Percentiles rank a stretch among this genome's conserved stretches.
Evolutionary conservation across 306 rosid genomes (phyloP).

Genomic region (Malus sieversii): DNA sequence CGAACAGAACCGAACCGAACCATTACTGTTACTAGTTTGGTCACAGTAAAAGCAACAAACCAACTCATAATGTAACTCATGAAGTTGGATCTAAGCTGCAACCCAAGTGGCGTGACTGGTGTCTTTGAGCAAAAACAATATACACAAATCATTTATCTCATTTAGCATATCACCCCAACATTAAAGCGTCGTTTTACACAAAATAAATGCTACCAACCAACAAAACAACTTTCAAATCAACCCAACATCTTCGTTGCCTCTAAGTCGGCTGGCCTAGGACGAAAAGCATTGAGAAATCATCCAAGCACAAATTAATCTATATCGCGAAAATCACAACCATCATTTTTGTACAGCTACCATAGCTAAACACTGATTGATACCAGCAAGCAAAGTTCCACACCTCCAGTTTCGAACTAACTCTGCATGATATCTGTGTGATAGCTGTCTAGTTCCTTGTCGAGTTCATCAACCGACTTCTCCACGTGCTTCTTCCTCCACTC

Average conservation of each 20-base stretch:
- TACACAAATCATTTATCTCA: background rate
- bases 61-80: too few species aligned
- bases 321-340: slow-evolving; percentile 9
- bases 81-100: background rate
- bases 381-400: background rate
- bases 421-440: slow-evolving; percentile 86
- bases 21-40: too few species aligned
- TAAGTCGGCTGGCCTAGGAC: background rate
- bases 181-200: background rate
- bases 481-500: slow-evolving; percentile 50
- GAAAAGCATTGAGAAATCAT: slow-evolving; percentile 1
- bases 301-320: background rate
- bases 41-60: too few species aligned
- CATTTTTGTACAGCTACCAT: slow-evolving; percentile 47
- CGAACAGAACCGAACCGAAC: too few species aligned
- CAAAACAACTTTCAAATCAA: background rate
- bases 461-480: slow-evolving; percentile 77
- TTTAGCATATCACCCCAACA: background rate
- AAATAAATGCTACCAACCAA: background rate
- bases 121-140: background rate
- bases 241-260: background rate
- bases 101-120: too few species aligned
- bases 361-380: slow-evolving; percentile 4
- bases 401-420: slow-evolving; percentile 25
- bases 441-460: slow-evolving; percentile 74